Base-by-base conservation (phyloP, 2,329 filamentous ascomycete genomes). In the Pseudopithomyces maydicus region DNA sequence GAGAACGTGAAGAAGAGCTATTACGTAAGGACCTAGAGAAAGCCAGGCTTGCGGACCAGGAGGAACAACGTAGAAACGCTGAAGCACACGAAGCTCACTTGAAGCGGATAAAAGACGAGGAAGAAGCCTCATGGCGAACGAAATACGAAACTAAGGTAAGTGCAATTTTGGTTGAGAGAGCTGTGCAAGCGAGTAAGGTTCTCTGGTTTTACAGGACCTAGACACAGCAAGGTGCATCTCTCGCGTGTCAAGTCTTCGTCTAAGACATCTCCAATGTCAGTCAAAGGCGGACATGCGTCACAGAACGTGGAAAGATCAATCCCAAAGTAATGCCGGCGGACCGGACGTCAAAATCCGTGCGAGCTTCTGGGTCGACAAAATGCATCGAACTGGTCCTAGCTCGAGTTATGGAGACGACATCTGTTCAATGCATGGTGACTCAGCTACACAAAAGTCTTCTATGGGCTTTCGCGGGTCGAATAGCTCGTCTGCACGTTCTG, bases 61-160 rank as follows among this genome's bases (percentile, higher is more conserved):
- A 54, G 32, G 56, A 58, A 36, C 50, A 54, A 22, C 45, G 48
- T 1, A 17, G 43, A 17, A 54, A 17, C 5, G 41, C 39, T 6
- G 32, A 46, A 20, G 56, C 51, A 17, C 56, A 58, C 23, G 56
- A 54, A 35, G 51, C 51, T 17, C 56, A 55, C 32, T 33, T 58
- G 17, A 49, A 22, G 17, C 42, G 33, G 35, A 23, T 55, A 12
- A 36, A 46, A 19, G 33, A 48, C 19, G 48, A 55, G 6, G 44
- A 52, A 7, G 41, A 49, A 15, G 22, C 43, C 12, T 22, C 46
- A 33, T 55, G 39, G 38, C 32, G 47, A 14, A 17, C n/a, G 6
- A n/a, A 55, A 14, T 17, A 55, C 23, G 20, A 48, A 6, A 6
- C 23, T 14, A 29, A 44, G 35, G 33, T 52, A 19, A 22, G 20